phyloP scores from a whole-genome alignment of 805 yeast species.

The Millerozyma acaciae region DNA sequence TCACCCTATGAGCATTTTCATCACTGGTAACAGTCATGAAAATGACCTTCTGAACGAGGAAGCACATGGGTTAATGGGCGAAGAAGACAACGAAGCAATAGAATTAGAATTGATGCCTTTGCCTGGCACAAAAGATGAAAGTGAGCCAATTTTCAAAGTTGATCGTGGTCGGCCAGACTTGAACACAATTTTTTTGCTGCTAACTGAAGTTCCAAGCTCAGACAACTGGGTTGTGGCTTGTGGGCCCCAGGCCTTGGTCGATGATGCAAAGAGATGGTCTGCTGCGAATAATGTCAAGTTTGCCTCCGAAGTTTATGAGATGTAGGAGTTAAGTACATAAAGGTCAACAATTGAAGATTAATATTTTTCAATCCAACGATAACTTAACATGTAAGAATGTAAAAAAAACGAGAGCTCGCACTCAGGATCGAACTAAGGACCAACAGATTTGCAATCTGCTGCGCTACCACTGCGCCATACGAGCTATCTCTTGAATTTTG shows the following conservation, averaged over 20 bases:
- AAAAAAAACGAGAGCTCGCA: constrained; percentile 59
- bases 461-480: constrained; percentile 98
- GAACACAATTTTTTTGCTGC: constrained; percentile 23
- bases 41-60: constrained; percentile 10
- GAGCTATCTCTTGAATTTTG: constrained; percentile 13
- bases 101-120: constrained; percentile 23
- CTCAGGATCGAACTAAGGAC: constrained; percentile 97
- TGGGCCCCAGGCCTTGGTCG: constrained; percentile 49
- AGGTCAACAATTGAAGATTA: neutral
- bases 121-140: constrained; percentile 8
- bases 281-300: constrained; percentile 29
- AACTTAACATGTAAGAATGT: neutral
- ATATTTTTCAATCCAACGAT: neutral
- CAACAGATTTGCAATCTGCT: constrained; percentile 98
- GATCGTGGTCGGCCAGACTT: constrained; percentile 43
- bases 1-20: constrained; percentile 32
- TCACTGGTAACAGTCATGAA: constrained; percentile 25
- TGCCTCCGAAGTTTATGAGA: constrained; percentile 43
- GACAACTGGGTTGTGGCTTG: constrained; percentile 55
- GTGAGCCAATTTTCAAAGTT: constrained; percentile 13
- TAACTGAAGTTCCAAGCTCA: constrained; percentile 27
- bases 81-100: constrained; percentile 16
- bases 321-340: constrained; percentile 15
- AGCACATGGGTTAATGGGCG: constrained; percentile 16
- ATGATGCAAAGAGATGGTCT: constrained; percentile 39